A percentile compares a stretch with the other conserved stretches of the same genome.
These are phyloP conservation scores for Lasiodiplodia theobromae DNA, from an alignment of 2,329 filamentous ascomycete species.

Conservation along the genomic window DNA sequence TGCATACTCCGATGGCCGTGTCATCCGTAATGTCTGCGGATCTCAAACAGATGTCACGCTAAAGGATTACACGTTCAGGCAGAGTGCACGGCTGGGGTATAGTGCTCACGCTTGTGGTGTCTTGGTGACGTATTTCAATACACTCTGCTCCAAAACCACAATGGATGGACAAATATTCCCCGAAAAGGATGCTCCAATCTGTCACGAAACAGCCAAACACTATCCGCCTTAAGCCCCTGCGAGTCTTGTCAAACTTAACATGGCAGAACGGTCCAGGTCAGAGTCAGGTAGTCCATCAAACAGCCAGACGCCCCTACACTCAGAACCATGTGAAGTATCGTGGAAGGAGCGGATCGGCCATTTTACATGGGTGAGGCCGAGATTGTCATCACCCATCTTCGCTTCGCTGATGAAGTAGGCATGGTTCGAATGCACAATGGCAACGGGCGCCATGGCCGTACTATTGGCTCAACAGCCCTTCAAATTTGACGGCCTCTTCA, in stretches of 20 bases:
- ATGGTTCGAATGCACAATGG: constrained; percentile 80
- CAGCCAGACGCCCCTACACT: neutral
- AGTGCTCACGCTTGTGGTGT: neutral
- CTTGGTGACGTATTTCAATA: neutral
- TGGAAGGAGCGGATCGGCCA: constrained; percentile 30
- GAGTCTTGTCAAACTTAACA: neutral
- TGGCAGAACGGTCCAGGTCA: neutral
- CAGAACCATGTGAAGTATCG: neutral
- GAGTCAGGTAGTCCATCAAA: neutral
- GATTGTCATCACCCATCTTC: too few relatives aligned
- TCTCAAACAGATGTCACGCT: neutral
- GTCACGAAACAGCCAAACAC: neutral
- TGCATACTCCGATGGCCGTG: neutral
- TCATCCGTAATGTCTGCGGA: too few relatives aligned
- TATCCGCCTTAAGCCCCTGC: neutral
- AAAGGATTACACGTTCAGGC: neutral
- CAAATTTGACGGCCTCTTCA: constrained; percentile 65
- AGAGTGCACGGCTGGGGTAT: neutral
- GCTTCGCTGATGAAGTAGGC: constrained; percentile 48
- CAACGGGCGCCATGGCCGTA: constrained; percentile 72
- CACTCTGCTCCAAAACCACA: neutral
- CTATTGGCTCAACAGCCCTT: constrained; percentile 70
- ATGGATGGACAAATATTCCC: neutral
- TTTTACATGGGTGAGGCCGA: constrained; percentile 45
- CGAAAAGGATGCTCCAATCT: neutral